These are phyloP conservation scores for Colletotrichum costaricense DNA, from an alignment of 2,329 filamentous ascomycete species.

Conservation along the genomic window DNA sequence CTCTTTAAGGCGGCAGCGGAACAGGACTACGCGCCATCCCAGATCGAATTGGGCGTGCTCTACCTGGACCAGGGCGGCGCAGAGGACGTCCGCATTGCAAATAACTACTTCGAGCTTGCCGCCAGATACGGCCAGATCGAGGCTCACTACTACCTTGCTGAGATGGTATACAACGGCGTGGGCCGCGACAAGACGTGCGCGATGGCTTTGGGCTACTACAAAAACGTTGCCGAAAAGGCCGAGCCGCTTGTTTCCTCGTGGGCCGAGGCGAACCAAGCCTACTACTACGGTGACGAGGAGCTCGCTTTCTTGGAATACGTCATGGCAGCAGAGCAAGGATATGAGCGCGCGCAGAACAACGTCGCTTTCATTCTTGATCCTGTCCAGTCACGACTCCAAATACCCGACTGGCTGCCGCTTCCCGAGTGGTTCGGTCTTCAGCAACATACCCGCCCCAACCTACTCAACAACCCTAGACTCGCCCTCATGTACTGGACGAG, in stretches of 20 bases:
- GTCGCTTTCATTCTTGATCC: slow-evolving; percentile 89
- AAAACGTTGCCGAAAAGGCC: slow-evolving; percentile 79
- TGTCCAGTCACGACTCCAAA: slow-evolving; percentile 69
- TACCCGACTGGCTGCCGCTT: slow-evolving; percentile 50
- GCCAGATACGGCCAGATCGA: slow-evolving; percentile 86
- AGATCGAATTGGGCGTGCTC: slow-evolving; percentile 84
- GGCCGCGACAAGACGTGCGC: slow-evolving; percentile 83
- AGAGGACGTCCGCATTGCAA: slow-evolving; percentile 80
- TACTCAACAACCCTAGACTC: slow-evolving; percentile 67
- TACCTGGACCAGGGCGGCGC: slow-evolving; percentile 84
- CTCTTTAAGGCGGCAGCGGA: slow-evolving; percentile 84
- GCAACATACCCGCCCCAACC: slow-evolving; percentile 37
- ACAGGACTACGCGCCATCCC: slow-evolving; percentile 82
- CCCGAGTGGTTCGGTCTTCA: slow-evolving; percentile 33
- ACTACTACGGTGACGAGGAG: slow-evolving; percentile 81
- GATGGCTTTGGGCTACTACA: slow-evolving; percentile 85
- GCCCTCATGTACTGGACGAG: slow-evolving; percentile 95
- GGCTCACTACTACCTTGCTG: slow-evolving; percentile 91
- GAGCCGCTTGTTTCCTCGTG: slow-evolving; percentile 82
- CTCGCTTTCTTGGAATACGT: slow-evolving; percentile 84
- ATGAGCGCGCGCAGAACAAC: slow-evolving; percentile 89
- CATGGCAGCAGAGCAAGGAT: slow-evolving; percentile 92
- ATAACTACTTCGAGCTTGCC: slow-evolving; percentile 88
- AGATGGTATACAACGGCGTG: slow-evolving; percentile 84
- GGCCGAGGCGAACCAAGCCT: slow-evolving; percentile 84